Percentiles rank a stretch among this genome's conserved stretches.
Conservation (phyloP, 2,329 filamentous ascomycete genomes). For the Pyrenophora graminea region DNA sequence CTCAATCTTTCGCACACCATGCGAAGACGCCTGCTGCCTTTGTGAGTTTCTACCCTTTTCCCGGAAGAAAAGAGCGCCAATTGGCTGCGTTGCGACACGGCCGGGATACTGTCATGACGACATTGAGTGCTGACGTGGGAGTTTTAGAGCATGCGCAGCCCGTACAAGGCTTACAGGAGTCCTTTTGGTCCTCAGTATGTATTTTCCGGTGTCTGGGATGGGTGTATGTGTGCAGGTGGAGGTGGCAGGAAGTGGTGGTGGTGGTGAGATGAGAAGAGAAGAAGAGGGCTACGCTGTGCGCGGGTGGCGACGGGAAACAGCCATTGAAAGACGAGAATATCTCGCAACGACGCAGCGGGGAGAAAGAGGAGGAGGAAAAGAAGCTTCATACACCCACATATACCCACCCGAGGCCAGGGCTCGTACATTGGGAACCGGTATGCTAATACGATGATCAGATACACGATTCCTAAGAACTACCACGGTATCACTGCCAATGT, state of each 20-base stretch:
- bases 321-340: not conserved
- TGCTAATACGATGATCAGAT: constrained; percentile 48
- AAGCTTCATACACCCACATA: not conserved
- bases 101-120: constrained; percentile 1
- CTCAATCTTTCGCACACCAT: constrained; percentile 23
- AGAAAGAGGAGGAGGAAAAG: not conserved
- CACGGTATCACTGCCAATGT: constrained; percentile 54
- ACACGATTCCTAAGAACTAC: constrained; percentile 54
- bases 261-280: constrained; percentile 3
- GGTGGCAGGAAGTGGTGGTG: no score
- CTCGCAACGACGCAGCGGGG: not conserved
- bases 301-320: not conserved
- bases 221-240: not conserved
- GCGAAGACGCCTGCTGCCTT: constrained; percentile 36
- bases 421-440: not conserved
- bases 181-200: constrained; percentile 63
- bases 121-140: constrained; percentile 20
- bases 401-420: not conserved
- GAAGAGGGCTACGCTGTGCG: not conserved
- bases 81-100: not conserved
- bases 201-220: constrained; percentile 12
- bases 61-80: not conserved
- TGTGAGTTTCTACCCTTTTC: constrained; percentile 21
- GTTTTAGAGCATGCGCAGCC: constrained; percentile 38
- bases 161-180: constrained; percentile 59